Evolutionary conservation across 495 filamentous ascomycete species (phyloP), one percentile per base, ranked within the genome.

Genomic region (Filosporella fistucella): DNA sequence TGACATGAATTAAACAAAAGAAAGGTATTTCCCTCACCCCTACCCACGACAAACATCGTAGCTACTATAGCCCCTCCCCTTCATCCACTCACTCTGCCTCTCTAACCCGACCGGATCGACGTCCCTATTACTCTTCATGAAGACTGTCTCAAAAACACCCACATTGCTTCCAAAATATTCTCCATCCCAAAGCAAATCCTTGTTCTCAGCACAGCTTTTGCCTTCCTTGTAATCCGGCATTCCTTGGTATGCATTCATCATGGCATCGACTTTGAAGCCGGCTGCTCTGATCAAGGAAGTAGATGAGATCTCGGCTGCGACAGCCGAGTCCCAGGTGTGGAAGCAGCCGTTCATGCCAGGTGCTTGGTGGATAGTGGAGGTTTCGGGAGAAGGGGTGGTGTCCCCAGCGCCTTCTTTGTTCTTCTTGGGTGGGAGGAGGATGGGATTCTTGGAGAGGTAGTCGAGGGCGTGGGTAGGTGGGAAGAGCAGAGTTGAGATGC

Each of bases 111-210:
- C 33, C 0, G 52, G 35, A 37, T 65, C 60, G 30, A 57, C 38
- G 25, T 55, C 42, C 18, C 46, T 28, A 37, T 59, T 59, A 5
- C 53, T 49, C 49, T 67, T 63, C 13, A 55, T 49, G 33, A 65
- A 67, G 2, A 65, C 37, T n/a, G 60, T 61, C 52, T 68, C 66
- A 43, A 61, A 68, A 12, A 62, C 56, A 26, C 64, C 58, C 4
- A 63, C 21, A 35, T 44, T 58, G 35, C 25, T 47, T 13, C 55
- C 56, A 41, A 55, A 54, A 36, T 62, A 61, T 0, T 30, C 10
- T 11, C 45, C 38, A 13, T 51, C 17, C 23, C 24, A 57, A 14
- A 62, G 28, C 13, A 54, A 28, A 26, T 54, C 51, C 14, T 22
- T 37, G 26, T 49, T 54, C 22, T 24, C 44, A 9, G 12, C n/a